Percentiles rank a stretch among this genome's conserved stretches.
Conservation (phyloP, 108 stramenopile genomes). For the Fragilaria radians region DNA sequence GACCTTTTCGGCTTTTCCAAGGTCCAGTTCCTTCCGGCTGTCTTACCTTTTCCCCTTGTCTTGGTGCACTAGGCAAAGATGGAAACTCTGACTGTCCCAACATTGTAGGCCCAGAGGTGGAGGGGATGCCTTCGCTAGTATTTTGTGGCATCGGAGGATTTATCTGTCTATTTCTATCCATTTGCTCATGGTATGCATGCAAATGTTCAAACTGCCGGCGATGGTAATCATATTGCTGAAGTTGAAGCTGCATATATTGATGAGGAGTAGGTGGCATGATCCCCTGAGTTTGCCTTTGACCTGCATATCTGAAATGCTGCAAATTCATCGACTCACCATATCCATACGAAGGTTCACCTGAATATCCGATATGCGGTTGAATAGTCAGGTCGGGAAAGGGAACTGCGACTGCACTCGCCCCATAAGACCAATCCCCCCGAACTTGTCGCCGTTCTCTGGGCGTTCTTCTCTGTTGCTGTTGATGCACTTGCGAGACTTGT, state of each 20-base stretch:
- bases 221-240: conserved; percentile 1
- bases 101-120: background rate
- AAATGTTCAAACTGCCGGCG: conserved; percentile 4
- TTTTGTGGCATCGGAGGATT: background rate
- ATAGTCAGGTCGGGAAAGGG: background rate
- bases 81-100: background rate
- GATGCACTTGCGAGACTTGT: background rate
- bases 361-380: conserved; percentile 1
- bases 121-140: background rate
- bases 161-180: conserved; percentile 1
- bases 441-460: background rate
- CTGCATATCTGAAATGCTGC: background rate
- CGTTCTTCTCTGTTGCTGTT: background rate
- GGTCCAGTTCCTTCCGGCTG: background rate
- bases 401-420: background rate
- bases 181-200: conserved; percentile 6
- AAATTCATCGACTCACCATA: background rate
- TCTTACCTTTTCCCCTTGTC: background rate
- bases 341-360: background rate
- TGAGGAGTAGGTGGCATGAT: background rate
- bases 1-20: background rate
- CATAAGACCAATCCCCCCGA: background rate
- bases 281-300: background rate
- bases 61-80: background rate
- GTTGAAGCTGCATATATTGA: conserved; percentile 2